Percentiles rank a stretch among this genome's conserved stretches.
Conservation (phyloP, 805 yeast genomes). For the Scheffersomyces coipomensis region DNA sequence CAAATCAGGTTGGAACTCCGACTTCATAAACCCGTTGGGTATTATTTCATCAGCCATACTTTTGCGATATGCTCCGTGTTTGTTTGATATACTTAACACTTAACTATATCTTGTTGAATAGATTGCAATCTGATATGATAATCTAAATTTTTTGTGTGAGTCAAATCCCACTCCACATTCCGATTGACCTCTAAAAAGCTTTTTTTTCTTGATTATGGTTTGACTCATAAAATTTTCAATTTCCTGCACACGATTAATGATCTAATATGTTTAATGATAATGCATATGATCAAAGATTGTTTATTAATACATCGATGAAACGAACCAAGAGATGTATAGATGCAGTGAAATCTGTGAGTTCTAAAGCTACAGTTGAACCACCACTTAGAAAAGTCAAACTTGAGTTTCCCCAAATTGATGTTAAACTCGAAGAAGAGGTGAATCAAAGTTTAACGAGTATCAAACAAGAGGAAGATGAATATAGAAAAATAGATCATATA, state of each 20-base stretch:
- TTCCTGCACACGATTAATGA: not conserved
- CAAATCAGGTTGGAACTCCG: not conserved
- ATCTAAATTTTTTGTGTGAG: too few relatives aligned
- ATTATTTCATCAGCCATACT: too few relatives aligned
- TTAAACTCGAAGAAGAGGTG: not conserved
- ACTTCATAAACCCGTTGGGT: not conserved
- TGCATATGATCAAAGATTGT: too few relatives aligned
- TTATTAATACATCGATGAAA: too few relatives aligned
- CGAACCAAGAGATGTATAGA: not conserved
- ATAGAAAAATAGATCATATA: constrained; percentile 3
- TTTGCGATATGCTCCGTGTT: too few relatives aligned
- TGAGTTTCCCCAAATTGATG: not conserved
- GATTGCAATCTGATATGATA: too few relatives aligned
- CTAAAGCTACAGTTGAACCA: not conserved
- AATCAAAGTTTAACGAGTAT: not conserved
- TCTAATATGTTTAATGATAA: not conserved
- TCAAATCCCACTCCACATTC: too few relatives aligned
- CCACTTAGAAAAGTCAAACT: not conserved
- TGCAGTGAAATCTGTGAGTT: not conserved
- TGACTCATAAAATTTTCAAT: not conserved
- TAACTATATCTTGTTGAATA: too few relatives aligned
- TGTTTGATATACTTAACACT: too few relatives aligned
- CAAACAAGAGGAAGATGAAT: not conserved
- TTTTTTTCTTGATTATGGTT: too few relatives aligned
- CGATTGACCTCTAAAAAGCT: too few relatives aligned